phyloP scores from a whole-genome alignment of 164 flowering plant species.

The Macadamia tetraphylla region DNA sequence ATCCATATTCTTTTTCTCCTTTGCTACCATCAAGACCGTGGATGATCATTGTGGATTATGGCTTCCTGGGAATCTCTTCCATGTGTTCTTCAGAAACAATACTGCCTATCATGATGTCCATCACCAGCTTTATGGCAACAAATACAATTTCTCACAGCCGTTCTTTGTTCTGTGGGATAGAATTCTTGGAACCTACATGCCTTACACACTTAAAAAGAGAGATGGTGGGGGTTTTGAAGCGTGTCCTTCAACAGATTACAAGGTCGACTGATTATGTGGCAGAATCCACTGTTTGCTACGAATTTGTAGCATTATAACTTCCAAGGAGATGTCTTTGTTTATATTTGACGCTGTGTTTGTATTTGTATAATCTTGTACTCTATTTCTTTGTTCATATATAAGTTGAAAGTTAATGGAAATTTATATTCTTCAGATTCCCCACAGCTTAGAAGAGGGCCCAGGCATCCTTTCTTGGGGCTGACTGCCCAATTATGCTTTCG shows the following conservation, averaged over 20 bases:
- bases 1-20: conserved; percentile 93
- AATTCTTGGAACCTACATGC: conserved; percentile 93
- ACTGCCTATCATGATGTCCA: conserved; percentile 96
- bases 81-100: conserved; percentile 71
- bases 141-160: conserved; percentile 94
- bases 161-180: conserved; percentile 91
- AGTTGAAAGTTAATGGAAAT: too few species aligned
- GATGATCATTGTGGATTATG: conserved; percentile 96
- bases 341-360: conserved; percentile 6
- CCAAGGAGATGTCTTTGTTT: conserved; percentile 2
- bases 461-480: too few species aligned
- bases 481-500: too few species aligned
- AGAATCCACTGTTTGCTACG: conserved; percentile 4
- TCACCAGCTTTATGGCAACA: conserved; percentile 89
- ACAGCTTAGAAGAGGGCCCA: too few species aligned
- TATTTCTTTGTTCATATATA: too few species aligned
- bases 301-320: conserved; percentile 8
- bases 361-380: conserved; percentile 17
- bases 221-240: conserved; percentile 81
- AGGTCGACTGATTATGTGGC: conserved; percentile 22
- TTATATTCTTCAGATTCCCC: too few species aligned
- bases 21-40: conserved; percentile 89
- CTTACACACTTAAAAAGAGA: conserved; percentile 73
- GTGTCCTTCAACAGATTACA: conserved; percentile 44
- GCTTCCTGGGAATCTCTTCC: conserved; percentile 93